Evolutionary conservation across 768 basidiomycete genomes (phyloP).

Genomic region (Pulveroboletus sp.): DNA sequence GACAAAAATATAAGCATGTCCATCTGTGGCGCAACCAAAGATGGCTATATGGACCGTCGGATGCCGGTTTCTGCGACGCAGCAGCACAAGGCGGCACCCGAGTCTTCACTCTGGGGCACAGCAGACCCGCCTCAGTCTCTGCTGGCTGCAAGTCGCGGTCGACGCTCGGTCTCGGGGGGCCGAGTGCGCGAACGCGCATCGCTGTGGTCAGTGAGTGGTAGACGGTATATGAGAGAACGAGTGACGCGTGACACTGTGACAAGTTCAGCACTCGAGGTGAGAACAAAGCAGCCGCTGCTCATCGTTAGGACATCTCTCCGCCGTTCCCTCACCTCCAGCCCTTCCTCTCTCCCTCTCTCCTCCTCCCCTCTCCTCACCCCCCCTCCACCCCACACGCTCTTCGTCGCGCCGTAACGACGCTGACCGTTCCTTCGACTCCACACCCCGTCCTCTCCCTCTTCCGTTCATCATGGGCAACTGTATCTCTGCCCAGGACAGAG

Average conservation of each 20-base stretch:
- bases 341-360: neutral
- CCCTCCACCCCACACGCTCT: neutral
- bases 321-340: constrained; percentile 6
- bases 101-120: neutral
- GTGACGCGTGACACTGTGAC: constrained; percentile 24
- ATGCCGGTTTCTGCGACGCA: neutral
- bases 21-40: constrained; percentile 15
- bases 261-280: constrained; percentile 13
- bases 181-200: neutral
- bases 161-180: neutral
- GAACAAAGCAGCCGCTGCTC: constrained; percentile 21
- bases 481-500: constrained; percentile 51
- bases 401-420: neutral
- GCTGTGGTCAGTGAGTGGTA: neutral
- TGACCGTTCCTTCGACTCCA: neutral
- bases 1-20: constrained; percentile 9
- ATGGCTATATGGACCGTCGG: constrained; percentile 12
- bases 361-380: too few relatives aligned
- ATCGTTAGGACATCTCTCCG: constrained; percentile 9
- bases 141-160: too few relatives aligned
- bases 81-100: neutral
- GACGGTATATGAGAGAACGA: neutral
- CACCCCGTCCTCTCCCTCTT: neutral
- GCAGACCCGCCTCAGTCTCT: neutral
- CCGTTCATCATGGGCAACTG: constrained; percentile 60